Conservation (phyloP, 1,284 basidiomycete species). For the Rhodotorula sp. region DNA sequence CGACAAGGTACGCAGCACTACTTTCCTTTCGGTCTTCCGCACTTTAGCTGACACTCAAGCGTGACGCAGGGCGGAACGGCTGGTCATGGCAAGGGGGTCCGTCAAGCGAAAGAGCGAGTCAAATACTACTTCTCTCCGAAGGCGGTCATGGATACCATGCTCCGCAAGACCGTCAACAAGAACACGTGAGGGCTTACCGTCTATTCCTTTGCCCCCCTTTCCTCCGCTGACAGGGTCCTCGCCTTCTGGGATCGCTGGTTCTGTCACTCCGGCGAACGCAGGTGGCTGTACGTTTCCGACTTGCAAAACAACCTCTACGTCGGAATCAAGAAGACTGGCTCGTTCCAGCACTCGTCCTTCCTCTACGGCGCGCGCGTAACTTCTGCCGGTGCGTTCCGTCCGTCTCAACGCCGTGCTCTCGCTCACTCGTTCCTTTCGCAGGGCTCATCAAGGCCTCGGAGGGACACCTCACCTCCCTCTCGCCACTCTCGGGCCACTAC, state of each 20-base stretch:
- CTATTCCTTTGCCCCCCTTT: neutral
- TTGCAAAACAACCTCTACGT: slow-evolving; percentile 60
- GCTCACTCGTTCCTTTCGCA: slow-evolving; percentile 54
- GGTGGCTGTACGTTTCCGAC: slow-evolving; percentile 36
- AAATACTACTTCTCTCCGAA: slow-evolving; percentile 45
- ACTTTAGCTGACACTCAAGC: neutral
- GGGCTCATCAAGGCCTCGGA: slow-evolving; percentile 63
- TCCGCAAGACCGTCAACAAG: slow-evolving; percentile 61
- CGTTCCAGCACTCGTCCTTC: slow-evolving; percentile 70
- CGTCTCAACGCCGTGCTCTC: neutral
- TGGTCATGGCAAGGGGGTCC: slow-evolving; percentile 32
- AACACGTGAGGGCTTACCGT: slow-evolving; percentile 56
- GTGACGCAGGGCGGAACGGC: slow-evolving; percentile 29
- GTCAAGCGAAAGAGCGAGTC: slow-evolving; percentile 44
- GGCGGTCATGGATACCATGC: slow-evolving; percentile 59
- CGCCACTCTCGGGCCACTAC: slow-evolving; percentile 64
- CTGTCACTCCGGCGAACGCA: slow-evolving; percentile 18
- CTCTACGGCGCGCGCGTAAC: slow-evolving; percentile 57
- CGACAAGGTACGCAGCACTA: slow-evolving; percentile 34
- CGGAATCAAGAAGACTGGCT: slow-evolving; percentile 63
- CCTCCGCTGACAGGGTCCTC: neutral
- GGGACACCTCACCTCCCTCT: slow-evolving; percentile 63
- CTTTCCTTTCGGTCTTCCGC: neutral
- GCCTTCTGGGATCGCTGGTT: slow-evolving; percentile 16
- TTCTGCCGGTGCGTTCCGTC: slow-evolving; percentile 40